phyloP scores from a whole-genome alignment of 306 rosid species.

The Potentilla sterilis region DNA sequence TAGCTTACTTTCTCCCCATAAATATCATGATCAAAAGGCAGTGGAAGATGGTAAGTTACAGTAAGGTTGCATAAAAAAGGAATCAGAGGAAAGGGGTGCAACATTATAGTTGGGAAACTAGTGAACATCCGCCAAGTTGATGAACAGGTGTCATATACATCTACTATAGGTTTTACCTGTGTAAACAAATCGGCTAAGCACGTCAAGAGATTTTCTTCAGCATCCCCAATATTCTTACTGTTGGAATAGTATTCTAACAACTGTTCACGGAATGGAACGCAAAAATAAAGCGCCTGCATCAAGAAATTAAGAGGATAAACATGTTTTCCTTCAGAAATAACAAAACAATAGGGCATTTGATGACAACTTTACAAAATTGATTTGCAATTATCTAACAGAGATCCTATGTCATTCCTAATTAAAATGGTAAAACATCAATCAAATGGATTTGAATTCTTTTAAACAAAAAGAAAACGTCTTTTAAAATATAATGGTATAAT shows the following conservation, averaged over 20 bases:
- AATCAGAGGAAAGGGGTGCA: background rate
- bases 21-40: background rate
- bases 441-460: background rate
- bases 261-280: slow-evolving; percentile 98
- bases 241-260: slow-evolving; percentile 79
- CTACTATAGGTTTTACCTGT: slow-evolving; percentile 49
- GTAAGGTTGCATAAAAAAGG: background rate
- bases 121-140: background rate
- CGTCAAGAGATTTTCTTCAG: slow-evolving; percentile 93
- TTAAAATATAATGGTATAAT: background rate
- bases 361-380: slow-evolving; percentile 4
- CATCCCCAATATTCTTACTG: slow-evolving; percentile 64
- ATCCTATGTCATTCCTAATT: background rate
- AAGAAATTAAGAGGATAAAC: slow-evolving; percentile 16
- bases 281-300: slow-evolving; percentile 91
- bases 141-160: background rate
- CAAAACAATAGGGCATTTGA: slow-evolving; percentile 7
- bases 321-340: background rate
- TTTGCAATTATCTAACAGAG: background rate
- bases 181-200: slow-evolving; percentile 96
- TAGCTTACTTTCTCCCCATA: background rate
- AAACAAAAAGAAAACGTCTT: background rate
- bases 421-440: background rate
- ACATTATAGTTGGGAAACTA: background rate
- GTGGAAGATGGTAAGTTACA: background rate